Evolutionary conservation across 2,329 filamentous ascomycete species (phyloP), one percentile per base, ranked within the genome.

Genomic region (Thelonectria discophora): DNA sequence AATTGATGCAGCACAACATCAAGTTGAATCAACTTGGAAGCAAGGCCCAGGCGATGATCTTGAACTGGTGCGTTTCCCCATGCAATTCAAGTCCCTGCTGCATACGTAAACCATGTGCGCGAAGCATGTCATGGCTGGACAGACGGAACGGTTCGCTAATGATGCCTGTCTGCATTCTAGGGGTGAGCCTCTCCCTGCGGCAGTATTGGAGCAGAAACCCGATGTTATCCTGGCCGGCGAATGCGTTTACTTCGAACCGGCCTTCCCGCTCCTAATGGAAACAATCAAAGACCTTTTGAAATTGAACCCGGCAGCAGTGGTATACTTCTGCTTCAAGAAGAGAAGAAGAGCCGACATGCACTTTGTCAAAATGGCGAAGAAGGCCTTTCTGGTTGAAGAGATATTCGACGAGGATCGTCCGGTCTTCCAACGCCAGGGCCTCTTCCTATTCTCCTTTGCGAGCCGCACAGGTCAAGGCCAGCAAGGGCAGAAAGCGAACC

Each of bases 241-340:
- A 77, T 98, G 94, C 78, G 93, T 97, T 50, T 99, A 98, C 81
- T 97, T 97, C 76, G 95, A 98, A 77, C 93, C 94, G 3, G 92
- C 95, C 1, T 98, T 98, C 73, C 94, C 94, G 30, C 82, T 97
- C 34, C 84, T 99, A 48, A 85, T 95, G 73, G 80, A 88, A 65
- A 98, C 94, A 6, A 80, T 98, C 66, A 81, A 86, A 61, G 88
- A 91, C 65, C 82, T 97, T 49, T 82, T 97, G 66, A 84, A 86
- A 15, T 84, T 93, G 45, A 93, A 90, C 75, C 90, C 90, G 20
- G 76, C 81, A 45, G 84, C 86, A 11, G 80, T 84, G 10, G 76
- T 90, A 48, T 90, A 88, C 77, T 98, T 99, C 79, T 97, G 94
- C 80, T 97, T 96, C 83, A 98, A 97, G 83, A 94, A 93, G 80